Conservation (phyloP, 192 early-diverging fungal genomes). For the Diversispora epigaea region DNA sequence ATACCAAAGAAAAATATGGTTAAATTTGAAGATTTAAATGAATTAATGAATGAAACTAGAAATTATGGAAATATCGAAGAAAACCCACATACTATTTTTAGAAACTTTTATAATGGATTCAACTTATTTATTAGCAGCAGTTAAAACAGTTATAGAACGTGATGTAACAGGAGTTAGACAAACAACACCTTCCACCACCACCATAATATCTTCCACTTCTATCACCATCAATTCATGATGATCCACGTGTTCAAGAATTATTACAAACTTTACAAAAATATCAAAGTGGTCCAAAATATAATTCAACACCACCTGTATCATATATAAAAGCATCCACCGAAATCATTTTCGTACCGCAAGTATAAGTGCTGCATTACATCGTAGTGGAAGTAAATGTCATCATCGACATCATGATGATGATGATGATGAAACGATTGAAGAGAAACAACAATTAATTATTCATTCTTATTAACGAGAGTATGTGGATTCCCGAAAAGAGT, state of each 20-base stretch:
- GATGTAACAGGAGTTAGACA: too few species aligned
- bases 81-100: conserved; percentile 69
- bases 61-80: conserved; percentile 71
- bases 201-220: conserved; percentile 34
- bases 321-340: conserved; percentile 53
- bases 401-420: conserved; percentile 44
- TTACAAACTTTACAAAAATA: conserved; percentile 56
- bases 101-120: conserved; percentile 76
- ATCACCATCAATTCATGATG: conserved; percentile 44
- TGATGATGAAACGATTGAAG: conserved; percentile 58
- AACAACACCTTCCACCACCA: background rate
- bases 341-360: conserved; percentile 52
- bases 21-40: conserved; percentile 52
- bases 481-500: conserved; percentile 71
- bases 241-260: conserved; percentile 60
- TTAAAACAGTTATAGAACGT: conserved; percentile 50
- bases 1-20: conserved; percentile 65
- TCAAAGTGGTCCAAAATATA: conserved; percentile 58
- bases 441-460: conserved; percentile 58
- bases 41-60: conserved; percentile 63
- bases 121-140: conserved; percentile 68
- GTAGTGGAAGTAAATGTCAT: conserved; percentile 41
- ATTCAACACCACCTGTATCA: conserved; percentile 45
- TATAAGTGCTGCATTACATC: conserved; percentile 49
- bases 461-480: conserved; percentile 73